Evolutionary conservation across 116 monocot species (phyloP).

Genomic region (Zostera marina): DNA sequence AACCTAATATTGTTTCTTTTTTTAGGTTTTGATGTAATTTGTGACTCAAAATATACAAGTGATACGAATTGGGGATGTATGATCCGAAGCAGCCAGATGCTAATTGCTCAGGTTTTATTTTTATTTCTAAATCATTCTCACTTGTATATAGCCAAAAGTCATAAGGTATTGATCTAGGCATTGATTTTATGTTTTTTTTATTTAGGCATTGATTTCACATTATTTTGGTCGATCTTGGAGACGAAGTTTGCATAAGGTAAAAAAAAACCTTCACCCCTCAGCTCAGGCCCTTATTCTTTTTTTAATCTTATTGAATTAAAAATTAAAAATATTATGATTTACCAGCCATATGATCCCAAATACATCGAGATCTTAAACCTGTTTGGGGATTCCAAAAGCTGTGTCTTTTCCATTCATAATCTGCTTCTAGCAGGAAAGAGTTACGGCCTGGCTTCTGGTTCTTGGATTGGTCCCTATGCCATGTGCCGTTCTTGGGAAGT

Average conservation of each 20-base stretch:
- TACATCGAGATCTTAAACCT: conserved; percentile 67
- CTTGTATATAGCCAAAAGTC: neutral
- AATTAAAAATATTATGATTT: neutral
- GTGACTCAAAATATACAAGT: conserved; percentile 53
- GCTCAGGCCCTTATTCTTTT: no score
- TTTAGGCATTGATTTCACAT: conserved; percentile 75
- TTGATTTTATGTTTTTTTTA: neutral
- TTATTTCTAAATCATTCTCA: neutral
- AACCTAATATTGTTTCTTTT: neutral
- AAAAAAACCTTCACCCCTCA: neutral
- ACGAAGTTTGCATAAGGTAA: conserved; percentile 62
- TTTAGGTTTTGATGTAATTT: conserved; percentile 79
- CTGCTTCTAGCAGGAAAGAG: conserved; percentile 65
- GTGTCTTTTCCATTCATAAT: conserved; percentile 77
- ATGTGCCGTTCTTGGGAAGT: conserved; percentile 95
- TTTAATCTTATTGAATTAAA: neutral
- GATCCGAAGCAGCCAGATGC: conserved; percentile 99
- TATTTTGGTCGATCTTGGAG: conserved; percentile 90
- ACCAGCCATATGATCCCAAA: conserved; percentile 75
- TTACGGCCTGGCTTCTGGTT: conserved; percentile 78
- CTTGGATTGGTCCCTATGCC: conserved; percentile 98
- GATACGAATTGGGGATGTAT: conserved; percentile 99
- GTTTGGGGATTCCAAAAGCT: conserved; percentile 64
- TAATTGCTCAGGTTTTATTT: conserved; percentile 71
- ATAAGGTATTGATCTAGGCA: neutral